These are phyloP conservation scores for Tylopilus balloui DNA, from an alignment of 768 basidiomycete genomes.

Conservation along the genomic window DNA sequence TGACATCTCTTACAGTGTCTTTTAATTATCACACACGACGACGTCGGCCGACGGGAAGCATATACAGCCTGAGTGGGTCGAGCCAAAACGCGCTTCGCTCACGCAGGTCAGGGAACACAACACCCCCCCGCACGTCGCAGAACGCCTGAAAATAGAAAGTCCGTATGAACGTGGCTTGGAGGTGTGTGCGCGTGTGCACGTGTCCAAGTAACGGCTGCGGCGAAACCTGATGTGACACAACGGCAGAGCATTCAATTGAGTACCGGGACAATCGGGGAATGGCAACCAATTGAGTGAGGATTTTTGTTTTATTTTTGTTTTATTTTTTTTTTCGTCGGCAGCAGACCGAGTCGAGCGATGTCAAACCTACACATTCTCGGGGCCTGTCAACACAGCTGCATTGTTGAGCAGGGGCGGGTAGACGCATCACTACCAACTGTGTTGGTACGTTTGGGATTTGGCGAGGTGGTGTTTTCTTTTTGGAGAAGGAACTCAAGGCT, in stretches of 20 bases:
- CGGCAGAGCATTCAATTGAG: neutral
- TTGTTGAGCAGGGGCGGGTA: neutral
- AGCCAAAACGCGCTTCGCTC: slow-evolving; percentile 8
- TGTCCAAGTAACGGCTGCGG: neutral
- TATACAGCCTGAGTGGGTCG: slow-evolving; percentile 3
- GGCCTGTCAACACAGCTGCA: neutral
- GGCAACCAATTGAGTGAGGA: neutral
- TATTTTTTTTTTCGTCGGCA: neutral
- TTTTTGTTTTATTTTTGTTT: no score
- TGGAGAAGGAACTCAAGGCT: neutral
- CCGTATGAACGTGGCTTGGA: slow-evolving; percentile 18
- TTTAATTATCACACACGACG: neutral
- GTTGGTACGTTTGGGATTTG: neutral
- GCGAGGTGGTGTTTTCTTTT: no score
- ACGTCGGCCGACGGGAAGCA: neutral
- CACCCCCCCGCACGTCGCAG: neutral
- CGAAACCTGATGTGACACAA: neutral
- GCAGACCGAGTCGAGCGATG: neutral
- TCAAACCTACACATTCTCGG: neutral
- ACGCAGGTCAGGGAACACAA: neutral
- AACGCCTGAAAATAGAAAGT: neutral
- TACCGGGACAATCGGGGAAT: neutral
- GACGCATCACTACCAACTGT: neutral
- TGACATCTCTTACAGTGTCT: slow-evolving; percentile 4
- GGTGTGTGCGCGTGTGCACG: no score